Conservation (phyloP, 2,329 filamentous ascomycete species). For the Diaporthe sp. region DNA sequence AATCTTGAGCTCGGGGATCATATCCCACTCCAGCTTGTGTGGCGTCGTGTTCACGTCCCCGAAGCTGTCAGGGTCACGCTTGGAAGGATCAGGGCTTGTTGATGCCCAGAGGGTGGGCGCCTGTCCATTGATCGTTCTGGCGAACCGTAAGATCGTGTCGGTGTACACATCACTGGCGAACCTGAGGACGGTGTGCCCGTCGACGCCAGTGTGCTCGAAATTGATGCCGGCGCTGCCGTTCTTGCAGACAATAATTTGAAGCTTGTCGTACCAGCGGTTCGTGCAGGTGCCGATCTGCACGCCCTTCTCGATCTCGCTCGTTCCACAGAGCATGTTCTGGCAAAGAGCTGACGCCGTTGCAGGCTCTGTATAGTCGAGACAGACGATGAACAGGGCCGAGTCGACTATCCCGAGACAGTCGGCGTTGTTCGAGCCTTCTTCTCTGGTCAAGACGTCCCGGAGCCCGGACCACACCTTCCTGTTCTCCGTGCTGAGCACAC, state of each 20-base stretch:
- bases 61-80: slow-evolving; percentile 91
- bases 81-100: slow-evolving; percentile 90
- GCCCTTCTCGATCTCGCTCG: slow-evolving; percentile 89
- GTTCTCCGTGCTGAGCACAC: slow-evolving; percentile 95
- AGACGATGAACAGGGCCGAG: slow-evolving; percentile 91
- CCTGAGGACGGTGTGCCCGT: slow-evolving; percentile 95
- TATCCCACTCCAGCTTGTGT: slow-evolving; percentile 97
- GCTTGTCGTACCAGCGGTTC: slow-evolving; percentile 98
- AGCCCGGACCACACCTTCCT: slow-evolving; percentile 95
- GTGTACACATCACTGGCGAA: slow-evolving; percentile 98
- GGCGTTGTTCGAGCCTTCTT: slow-evolving; percentile 92
- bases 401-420: slow-evolving; percentile 97
- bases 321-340: slow-evolving; percentile 98
- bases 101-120: slow-evolving; percentile 94
- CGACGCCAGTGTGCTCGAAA: slow-evolving; percentile 98
- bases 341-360: slow-evolving; percentile 86
- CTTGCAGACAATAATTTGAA: slow-evolving; percentile 99
- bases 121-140: slow-evolving; percentile 93
- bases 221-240: slow-evolving; percentile 99
- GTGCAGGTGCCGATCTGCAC: slow-evolving; percentile 98
- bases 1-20: slow-evolving; percentile 91
- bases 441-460: slow-evolving; percentile 87
- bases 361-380: slow-evolving; percentile 93
- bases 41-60: slow-evolving; percentile 94
- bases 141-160: slow-evolving; percentile 96